These are phyloP conservation scores for Colletotrichum tropicicola DNA, from an alignment of 2,329 filamentous ascomycete species.

Conservation along the genomic window DNA sequence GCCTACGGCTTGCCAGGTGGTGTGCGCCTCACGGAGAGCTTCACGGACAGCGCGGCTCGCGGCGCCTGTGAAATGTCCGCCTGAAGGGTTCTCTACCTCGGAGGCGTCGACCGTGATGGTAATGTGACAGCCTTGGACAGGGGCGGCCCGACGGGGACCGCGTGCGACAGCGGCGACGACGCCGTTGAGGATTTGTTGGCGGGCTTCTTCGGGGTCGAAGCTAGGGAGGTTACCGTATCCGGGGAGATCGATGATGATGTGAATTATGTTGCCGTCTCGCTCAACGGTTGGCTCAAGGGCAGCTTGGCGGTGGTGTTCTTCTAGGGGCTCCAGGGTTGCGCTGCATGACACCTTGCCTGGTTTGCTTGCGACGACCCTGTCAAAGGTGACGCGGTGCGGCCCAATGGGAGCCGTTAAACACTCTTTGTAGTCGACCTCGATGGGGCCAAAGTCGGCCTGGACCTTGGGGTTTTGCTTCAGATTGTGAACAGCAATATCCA, in stretches of 20 bases:
- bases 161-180: conserved; percentile 84
- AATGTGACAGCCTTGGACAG: conserved; percentile 80
- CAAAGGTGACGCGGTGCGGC: conserved; percentile 71
- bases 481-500: conserved; percentile 91
- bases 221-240: conserved; percentile 57
- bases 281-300: conserved; percentile 54
- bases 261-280: conserved; percentile 76
- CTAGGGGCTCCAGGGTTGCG: conserved; percentile 71
- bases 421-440: conserved; percentile 96
- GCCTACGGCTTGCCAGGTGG: conserved; percentile 59
- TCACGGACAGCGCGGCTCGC: conserved; percentile 70
- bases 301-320: conserved; percentile 44
- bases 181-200: conserved; percentile 77
- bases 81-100: conserved; percentile 64
- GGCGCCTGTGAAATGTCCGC: conserved; percentile 74
- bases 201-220: conserved; percentile 60
- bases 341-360: conserved; percentile 80
- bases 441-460: conserved; percentile 86
- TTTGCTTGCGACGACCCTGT: conserved; percentile 83
- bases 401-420: conserved; percentile 68
- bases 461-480: conserved; percentile 90
- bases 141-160: conserved; percentile 82
- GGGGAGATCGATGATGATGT: conserved; percentile 62
- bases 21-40: conserved; percentile 70
- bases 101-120: conserved; percentile 72